Base-by-base conservation (phyloP, 2,329 filamentous ascomycete genomes). In the Hypomyces rosellus region DNA sequence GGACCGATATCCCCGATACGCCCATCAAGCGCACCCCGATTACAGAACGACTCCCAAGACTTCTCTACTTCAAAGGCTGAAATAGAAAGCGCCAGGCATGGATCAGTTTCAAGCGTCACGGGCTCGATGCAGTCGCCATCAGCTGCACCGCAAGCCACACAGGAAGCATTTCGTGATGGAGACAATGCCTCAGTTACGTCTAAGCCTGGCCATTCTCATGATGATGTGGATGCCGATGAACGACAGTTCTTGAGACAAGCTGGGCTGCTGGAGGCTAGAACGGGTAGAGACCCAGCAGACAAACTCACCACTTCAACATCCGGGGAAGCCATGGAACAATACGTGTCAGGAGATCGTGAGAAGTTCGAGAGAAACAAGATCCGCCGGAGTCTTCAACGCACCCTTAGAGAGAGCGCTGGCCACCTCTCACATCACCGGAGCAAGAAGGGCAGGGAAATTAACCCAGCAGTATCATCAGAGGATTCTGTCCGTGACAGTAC, bases 361-460 rank as follows among this genome's bases (percentile, higher is more conserved):
- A 78, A 75, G 46, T 68, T 74, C 41, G 82, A 86, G 40, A 77
- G 75, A 55, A 84, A 76, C 51, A 89, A 85, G 63, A 84, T 91
- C 46, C 85, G 92, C 20, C 84, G 90, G 54, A 96, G 90, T 65
- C 73, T 97, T 13, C 92, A 96, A 60, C 87, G 90, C 51, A 96
- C 91, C 12, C 78, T 97, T 51, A 82, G 93, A 56, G 92, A 97
- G 60, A 80, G 86, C 71, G 86, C 74, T 60, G 85, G 74, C 52
- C 84, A 76, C 69, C 78, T 76, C 60, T 80, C 76, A 15, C 81
- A 80, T 60, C 85, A 88, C 59, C 82, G 88, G 33, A 85, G 86
- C 64, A 84, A 84, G 58, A 91, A 86, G 65, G 85, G 86, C 46
- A 88, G 84, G 62, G 89, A 95, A 45, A 50, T 59, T 2, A 53